Evolutionary conservation across 768 basidiomycete species (phyloP).

Genomic region (Pilatotrama ljubarskyi): DNA sequence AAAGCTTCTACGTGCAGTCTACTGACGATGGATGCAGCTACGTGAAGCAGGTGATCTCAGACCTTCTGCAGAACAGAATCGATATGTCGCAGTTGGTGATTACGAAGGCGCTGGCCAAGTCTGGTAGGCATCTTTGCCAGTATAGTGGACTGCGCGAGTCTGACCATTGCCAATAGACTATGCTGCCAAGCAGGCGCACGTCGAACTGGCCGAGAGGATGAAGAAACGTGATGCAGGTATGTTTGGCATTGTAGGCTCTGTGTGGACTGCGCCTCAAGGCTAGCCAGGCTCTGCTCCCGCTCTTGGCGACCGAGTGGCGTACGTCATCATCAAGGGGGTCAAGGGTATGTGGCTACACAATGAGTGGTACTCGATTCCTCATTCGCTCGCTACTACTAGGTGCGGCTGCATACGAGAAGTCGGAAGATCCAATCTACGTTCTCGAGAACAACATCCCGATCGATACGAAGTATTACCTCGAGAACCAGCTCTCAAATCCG

Average conservation of each 20-base stretch:
- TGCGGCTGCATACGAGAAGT: constrained; percentile 97
- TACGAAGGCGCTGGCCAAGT: constrained; percentile 93
- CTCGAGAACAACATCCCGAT: constrained; percentile 98
- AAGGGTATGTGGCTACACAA: constrained; percentile 55
- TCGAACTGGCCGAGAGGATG: constrained; percentile 95
- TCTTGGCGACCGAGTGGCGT: constrained; percentile 98
- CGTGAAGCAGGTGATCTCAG: constrained; percentile 89
- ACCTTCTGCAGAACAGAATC: constrained; percentile 92
- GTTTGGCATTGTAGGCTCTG: constrained; percentile 16
- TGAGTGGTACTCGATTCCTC: neutral
- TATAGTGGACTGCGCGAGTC: neutral
- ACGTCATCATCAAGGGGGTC: constrained; percentile 96
- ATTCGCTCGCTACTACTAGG: constrained; percentile 44
- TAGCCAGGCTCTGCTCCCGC: constrained; percentile 86
- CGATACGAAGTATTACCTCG: constrained; percentile 96
- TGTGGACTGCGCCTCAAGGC: neutral
- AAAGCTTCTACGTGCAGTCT: neutral
- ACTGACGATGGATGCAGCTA: constrained; percentile 52
- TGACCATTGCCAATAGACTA: constrained; percentile 60
- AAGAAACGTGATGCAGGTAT: constrained; percentile 88
- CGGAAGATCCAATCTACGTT: constrained; percentile 96
- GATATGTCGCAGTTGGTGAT: constrained; percentile 99
- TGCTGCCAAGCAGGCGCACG: constrained; percentile 93
- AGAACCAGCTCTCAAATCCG: constrained; percentile 97
- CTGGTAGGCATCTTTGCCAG: constrained; percentile 46